A percentile compares a stretch with the other conserved stretches of the same genome.
Evolutionary conservation across 2,329 filamentous ascomycete genomes (phyloP).

Genomic region (Ophioceras dolichostomum): DNA sequence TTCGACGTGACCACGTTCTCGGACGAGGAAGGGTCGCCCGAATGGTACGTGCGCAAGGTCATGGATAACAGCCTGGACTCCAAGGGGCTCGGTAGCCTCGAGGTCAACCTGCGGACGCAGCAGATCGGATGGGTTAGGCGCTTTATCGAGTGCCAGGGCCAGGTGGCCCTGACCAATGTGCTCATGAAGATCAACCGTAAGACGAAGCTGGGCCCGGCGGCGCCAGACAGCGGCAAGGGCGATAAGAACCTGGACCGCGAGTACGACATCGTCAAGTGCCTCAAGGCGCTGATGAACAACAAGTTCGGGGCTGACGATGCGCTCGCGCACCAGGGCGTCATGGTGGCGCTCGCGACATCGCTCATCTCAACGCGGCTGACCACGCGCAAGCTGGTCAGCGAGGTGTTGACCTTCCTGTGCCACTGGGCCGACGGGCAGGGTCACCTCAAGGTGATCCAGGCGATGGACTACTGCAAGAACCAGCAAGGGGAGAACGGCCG

Average conservation of each 20-base stretch:
- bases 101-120: conserved; percentile 89
- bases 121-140: conserved; percentile 95
- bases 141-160: conserved; percentile 94
- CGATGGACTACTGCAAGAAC: conserved; percentile 81
- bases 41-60: conserved; percentile 95
- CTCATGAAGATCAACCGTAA: conserved; percentile 88
- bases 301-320: conserved; percentile 98
- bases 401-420: conserved; percentile 91
- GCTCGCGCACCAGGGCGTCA: conserved; percentile 76
- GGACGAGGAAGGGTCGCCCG: conserved; percentile 89
- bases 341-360: conserved; percentile 76
- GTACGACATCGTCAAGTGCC: conserved; percentile 95
- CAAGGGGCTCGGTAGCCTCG: conserved; percentile 84
- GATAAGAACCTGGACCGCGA: conserved; percentile 83
- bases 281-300: conserved; percentile 98
- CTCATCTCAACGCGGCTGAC: conserved; percentile 81
- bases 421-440: conserved; percentile 81
- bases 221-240: conserved; percentile 40
- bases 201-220: conserved; percentile 60
- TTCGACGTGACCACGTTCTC: conserved; percentile 63
- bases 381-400: conserved; percentile 87
- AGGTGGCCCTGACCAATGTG: conserved; percentile 89
- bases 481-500: conserved; percentile 85
- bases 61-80: conserved; percentile 90
- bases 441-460: conserved; percentile 86